Conservation (phyloP, 306 rosid genomes). For the Trifolium repens region DNA sequence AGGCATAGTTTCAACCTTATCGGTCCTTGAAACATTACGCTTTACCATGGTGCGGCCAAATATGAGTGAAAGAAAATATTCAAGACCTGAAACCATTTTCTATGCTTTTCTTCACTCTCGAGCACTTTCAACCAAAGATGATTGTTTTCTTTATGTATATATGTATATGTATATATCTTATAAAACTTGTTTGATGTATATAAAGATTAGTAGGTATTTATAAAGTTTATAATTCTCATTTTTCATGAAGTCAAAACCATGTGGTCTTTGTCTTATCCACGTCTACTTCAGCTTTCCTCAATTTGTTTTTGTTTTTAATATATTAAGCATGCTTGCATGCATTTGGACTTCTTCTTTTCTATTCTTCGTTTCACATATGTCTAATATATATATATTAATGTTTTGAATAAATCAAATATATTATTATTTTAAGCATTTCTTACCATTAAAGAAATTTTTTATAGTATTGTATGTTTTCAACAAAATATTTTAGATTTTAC, state of each 20-base stretch:
- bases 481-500: too few relatives aligned
- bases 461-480: too few relatives aligned
- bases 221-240: background rate
- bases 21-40: background rate
- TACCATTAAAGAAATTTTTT: too few relatives aligned
- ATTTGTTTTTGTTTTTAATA: background rate
- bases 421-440: too few relatives aligned
- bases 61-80: background rate
- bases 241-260: slow-evolving; percentile 1
- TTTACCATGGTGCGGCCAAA: background rate
- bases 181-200: background rate
- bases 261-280: background rate
- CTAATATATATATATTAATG: background rate
- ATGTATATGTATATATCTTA: background rate
- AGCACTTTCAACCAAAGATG: background rate
- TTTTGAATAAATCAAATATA: too few relatives aligned
- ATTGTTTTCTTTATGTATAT: background rate
- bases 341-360: background rate
- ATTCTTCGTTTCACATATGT: background rate
- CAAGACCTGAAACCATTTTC: background rate
- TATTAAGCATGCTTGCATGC: background rate
- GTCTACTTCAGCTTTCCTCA: background rate
- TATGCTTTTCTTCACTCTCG: background rate
- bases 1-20: background rate
- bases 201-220: slow-evolving; percentile 4